These are phyloP conservation scores for Eragrostis nindensis DNA, from an alignment of 176 grass and related monocot genomes.

Conservation along the genomic window DNA sequence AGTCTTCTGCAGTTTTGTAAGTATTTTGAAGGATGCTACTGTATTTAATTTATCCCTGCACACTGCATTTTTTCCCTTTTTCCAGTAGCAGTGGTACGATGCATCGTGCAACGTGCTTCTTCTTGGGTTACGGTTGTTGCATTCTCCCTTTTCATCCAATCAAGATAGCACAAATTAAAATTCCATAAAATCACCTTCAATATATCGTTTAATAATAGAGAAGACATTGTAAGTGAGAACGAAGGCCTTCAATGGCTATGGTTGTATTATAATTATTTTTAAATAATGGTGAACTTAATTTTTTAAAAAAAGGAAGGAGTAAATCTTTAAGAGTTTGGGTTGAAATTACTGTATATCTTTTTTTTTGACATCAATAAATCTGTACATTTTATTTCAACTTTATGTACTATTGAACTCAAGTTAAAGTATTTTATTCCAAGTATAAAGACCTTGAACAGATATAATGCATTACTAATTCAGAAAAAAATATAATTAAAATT, in stretches of 20 bases:
- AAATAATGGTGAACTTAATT: background rate
- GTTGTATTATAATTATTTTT: background rate
- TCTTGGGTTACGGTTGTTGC: background rate
- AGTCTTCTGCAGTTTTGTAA: slow-evolving; percentile 6
- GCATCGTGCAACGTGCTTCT: background rate
- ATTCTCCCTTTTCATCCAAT: slow-evolving; percentile 13
- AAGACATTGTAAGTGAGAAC: background rate
- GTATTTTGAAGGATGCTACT: slow-evolving; percentile 1
- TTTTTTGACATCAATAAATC: no score
- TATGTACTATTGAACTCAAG: background rate
- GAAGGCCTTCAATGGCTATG: background rate
- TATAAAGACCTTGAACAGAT: no score
- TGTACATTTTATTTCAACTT: background rate
- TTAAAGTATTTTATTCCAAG: background rate
- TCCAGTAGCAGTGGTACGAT: background rate
- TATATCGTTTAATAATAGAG: background rate
- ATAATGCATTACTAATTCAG: background rate
- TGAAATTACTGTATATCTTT: no score
- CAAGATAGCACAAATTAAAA: background rate
- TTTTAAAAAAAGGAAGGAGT: no score
- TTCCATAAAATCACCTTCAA: background rate
- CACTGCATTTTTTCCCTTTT: background rate
- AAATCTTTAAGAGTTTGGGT: background rate
- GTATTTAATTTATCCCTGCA: background rate
- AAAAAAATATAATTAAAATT: background rate